phyloP scores from a whole-genome alignment of 2,329 filamentous ascomycete genomes.

The Paramyrothecium roridum region DNA sequence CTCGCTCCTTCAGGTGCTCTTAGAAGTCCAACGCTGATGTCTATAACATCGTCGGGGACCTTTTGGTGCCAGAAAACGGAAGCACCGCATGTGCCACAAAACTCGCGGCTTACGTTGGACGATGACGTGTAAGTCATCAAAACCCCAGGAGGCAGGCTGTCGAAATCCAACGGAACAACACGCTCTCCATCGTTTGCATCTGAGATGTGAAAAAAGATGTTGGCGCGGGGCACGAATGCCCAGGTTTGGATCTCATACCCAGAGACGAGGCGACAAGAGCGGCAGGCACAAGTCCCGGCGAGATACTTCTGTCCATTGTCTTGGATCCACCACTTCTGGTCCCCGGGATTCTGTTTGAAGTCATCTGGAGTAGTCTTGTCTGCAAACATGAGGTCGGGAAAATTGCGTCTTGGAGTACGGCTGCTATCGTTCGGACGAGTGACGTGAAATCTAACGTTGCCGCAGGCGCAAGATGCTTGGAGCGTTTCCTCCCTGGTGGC shows the following conservation, averaged over 20 bases:
- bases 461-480: constrained; percentile 22
- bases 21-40: constrained; percentile 62
- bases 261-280: constrained; percentile 55
- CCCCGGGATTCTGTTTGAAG: constrained; percentile 35
- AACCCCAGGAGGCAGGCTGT: constrained; percentile 33
- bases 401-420: constrained; percentile 39
- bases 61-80: constrained; percentile 60
- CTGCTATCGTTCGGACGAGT: constrained; percentile 49
- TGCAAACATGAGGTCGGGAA: constrained; percentile 51
- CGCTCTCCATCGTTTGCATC: background rate
- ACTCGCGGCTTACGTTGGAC: constrained; percentile 52
- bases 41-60: constrained; percentile 52
- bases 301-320: constrained; percentile 45
- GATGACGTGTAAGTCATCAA: constrained; percentile 54
- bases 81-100: constrained; percentile 61
- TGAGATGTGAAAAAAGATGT: constrained; percentile 45
- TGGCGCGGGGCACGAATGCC: constrained; percentile 60
- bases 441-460: constrained; percentile 53
- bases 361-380: constrained; percentile 32
- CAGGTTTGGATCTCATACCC: constrained; percentile 65
- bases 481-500: constrained; percentile 5
- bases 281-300: constrained; percentile 59
- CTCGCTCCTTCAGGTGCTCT: constrained; percentile 46
- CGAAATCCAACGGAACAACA: constrained; percentile 29
- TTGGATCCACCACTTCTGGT: constrained; percentile 60